Evolutionary conservation across 225 moss, liverwort and hornwort species (phyloP), one percentile per base, ranked within the genome.

Genomic region (Ulota crispa): DNA sequence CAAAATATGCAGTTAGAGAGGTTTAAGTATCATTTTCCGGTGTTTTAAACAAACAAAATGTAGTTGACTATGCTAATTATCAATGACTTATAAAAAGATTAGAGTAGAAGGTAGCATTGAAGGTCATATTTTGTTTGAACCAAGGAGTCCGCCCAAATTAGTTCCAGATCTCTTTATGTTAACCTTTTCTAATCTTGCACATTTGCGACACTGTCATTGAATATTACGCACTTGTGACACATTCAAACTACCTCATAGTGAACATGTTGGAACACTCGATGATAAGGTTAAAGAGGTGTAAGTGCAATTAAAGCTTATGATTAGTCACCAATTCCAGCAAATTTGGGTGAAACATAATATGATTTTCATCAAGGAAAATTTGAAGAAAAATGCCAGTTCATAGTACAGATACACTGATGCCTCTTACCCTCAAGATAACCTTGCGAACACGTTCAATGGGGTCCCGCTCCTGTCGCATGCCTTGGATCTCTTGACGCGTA

Each of bases 391-490:
- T 56, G 27, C 28, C 8, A 34, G 6, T 32, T 27, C 15, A 28
- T 31, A 11, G 11, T 13, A 12, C 1, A 7, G 52, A 15, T 31
- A 7, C n/a, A 73, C 45, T 19, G 30, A 15, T 32, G 59, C 7
- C 14, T 23, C 63, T 54, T 81, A 96, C 99, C 87, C 87, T 87
- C 52, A 92, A 72, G 78, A 99, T 96, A 30, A 99, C 76, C 57
- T 90, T 99, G 37, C 88, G 91, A 62, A 99, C 76, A 47, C 92
- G 93, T 67, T 99, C 99, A 2, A 99, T 96, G 76, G 96, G 96
- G 57, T 99, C 99, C 23, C 99, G 85, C 78, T 93, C 88, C 62
- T 91, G 79, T 18, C 99, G 89, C n/a, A 99, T 81, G 76, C 89
- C 96, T 89, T 96, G 92, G 3, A 99, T 89, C 74, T 99, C 99